Evolutionary conservation across 495 filamentous ascomycete genomes (phyloP), one percentile per base, ranked within the genome.

Genomic region (Xylaria intraflava): DNA sequence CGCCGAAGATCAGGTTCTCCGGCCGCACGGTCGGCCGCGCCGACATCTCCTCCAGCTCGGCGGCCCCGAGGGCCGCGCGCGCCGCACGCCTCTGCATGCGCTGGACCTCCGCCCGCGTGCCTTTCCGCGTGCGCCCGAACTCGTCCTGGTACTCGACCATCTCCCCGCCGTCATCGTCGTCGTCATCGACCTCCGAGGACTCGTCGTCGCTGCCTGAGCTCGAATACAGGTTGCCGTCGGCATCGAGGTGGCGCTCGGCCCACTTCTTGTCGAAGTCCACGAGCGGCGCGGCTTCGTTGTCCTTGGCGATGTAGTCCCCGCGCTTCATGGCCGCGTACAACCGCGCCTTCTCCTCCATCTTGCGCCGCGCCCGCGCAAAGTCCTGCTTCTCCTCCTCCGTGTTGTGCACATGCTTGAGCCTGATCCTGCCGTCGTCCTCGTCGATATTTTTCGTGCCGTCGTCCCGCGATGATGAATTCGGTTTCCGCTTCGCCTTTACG

Each of bases 231-330:
- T 71, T 61, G 5, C 57, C 67, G 12, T 52, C 63, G 12, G 63
- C 61, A 11, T 73, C 72, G 10, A 62, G 68, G 40, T 82, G 65
- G 35, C 69, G 66, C 59, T 94, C 88, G 0, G 84, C 89, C 89
- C 92, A 96, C 69, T 97, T 98, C 39, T 83, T 75, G 69, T 96
- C 91, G 64, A 97, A 98, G 72, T 98, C 93, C 0, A 98, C 84
- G 19, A 92, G 70, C 8, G 69, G 80, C 61, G 78, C 79, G 46
- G 70, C 72, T 63, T 72, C 77, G 55, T 68, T 77, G 7, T 73
- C 72, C 39, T 81, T 83, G 68, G 70, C 69, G 46, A 76, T 78
- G 70, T 72, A 82, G 55, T 81, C 89, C 53, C 79, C 87, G 51
- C 84, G 73, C 68, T 92, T 91, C 84, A 98, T 82, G 42, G 85